phyloP scores from a whole-genome alignment of 345 rosid species.

The Pistacia vera region DNA sequence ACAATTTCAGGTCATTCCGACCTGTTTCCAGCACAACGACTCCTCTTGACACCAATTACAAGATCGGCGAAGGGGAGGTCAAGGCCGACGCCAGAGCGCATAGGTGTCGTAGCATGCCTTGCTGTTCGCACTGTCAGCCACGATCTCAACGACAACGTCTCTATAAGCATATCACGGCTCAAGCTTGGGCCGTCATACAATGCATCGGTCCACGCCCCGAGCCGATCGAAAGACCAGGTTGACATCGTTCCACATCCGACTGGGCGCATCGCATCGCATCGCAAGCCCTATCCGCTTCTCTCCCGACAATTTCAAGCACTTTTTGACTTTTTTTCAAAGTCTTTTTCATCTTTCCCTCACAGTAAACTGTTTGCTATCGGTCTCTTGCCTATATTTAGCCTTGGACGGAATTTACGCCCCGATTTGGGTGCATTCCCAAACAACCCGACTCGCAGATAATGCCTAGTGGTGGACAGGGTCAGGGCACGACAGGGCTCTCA shows the following conservation, averaged over 20 bases:
- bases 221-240: background rate
- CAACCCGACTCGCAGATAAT: background rate
- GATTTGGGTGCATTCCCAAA: too few species aligned
- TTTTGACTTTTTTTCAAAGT: slow-evolving; percentile 26
- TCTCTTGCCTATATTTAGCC: too few species aligned
- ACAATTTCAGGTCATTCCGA: too few species aligned
- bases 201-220: background rate
- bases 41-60: too few species aligned
- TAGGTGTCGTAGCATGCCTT: too few species aligned
- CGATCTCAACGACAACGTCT: background rate
- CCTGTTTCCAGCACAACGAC: too few species aligned
- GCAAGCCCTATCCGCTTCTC: slow-evolving; percentile 24
- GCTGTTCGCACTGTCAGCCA: background rate
- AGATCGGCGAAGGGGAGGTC: background rate
- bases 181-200: background rate
- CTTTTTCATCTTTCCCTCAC: slow-evolving; percentile 23
- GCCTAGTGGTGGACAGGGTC: background rate
- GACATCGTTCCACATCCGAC: slow-evolving; percentile 16
- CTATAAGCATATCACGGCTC: background rate
- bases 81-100: background rate
- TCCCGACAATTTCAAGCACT: too few species aligned
- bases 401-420: too few species aligned
- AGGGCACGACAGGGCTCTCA: slow-evolving; percentile 1
- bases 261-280: slow-evolving; percentile 16
- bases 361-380: slow-evolving; percentile 7